Conservation (phyloP, 768 basidiomycete species). For the Agrocybe pediades region DNA sequence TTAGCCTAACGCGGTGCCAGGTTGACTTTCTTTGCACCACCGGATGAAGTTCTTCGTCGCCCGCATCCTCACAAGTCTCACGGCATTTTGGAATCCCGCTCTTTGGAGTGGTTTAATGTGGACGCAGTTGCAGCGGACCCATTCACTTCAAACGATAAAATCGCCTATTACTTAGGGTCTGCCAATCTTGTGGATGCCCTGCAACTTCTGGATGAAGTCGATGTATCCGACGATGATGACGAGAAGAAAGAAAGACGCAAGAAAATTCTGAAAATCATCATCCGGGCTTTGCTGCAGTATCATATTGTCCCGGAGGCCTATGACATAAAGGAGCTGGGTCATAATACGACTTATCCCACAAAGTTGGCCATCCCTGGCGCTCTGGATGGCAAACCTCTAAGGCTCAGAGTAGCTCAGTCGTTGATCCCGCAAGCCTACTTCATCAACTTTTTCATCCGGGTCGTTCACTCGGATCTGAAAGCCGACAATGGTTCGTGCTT, state of each 20-base stretch:
- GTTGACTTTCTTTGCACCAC: constrained; percentile 57
- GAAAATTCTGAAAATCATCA: constrained; percentile 55
- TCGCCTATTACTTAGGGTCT: constrained; percentile 14
- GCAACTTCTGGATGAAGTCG: constrained; percentile 38
- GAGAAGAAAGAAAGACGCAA: constrained; percentile 49
- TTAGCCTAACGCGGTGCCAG: constrained; percentile 24
- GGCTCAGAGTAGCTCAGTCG: constrained; percentile 39
- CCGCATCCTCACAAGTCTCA: constrained; percentile 16
- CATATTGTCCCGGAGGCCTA: constrained; percentile 49
- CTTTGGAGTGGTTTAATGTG: too few species aligned
- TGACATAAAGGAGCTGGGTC: constrained; percentile 39
- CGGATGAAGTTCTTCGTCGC: constrained; percentile 42
- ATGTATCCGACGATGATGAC: constrained; percentile 18
- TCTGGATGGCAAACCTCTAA: constrained; percentile 44
- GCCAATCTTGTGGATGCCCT: constrained; percentile 29
- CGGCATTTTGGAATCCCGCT: too few species aligned
- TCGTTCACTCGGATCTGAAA: constrained; percentile 40
- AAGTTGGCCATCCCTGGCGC: constrained; percentile 42
- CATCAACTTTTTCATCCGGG: constrained; percentile 52
- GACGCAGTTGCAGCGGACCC: too few species aligned
- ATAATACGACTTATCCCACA: constrained; percentile 57
- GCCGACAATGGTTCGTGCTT: constrained; percentile 50
- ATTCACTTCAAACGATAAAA: too few species aligned
- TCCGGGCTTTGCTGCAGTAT: constrained; percentile 57
- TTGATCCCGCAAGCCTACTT: constrained; percentile 33